Base-by-base conservation (phyloP, 345 rosid species). In the Cardamine chenopodiifolia region DNA sequence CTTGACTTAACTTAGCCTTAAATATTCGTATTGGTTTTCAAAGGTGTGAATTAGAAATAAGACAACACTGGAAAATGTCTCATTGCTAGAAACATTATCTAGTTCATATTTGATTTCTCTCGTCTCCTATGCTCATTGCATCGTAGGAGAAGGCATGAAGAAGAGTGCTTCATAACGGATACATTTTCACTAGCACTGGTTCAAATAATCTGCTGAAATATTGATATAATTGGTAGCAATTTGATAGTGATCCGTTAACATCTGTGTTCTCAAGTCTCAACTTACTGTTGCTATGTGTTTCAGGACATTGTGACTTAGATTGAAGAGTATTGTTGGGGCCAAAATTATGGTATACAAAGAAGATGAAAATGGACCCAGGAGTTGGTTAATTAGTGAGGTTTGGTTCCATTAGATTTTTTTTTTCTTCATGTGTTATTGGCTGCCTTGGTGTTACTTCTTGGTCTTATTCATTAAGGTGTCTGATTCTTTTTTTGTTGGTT, bases 361-460 rank as follows among this genome's bases (percentile, higher is more conserved):
- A 62, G 49, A 56, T 55, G 5, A 12, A 55, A 48, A 34, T 56
- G 65, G 72, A 47, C 78, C 72, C 57, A 73, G 9, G 28, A 55
- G 49, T 55, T 34, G 44, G 49, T 45, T 34, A 10, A 29, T 63
- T 19, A 47, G 25, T 39, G 78, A 65, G 40, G 59, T 65, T 73
- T 73, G 49, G 49, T 56, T 73, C 12, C 66, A 44, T 57, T 66
- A 34, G 11, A 31, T 49, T 34, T n/a, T 49, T 0, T 73, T 23
- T 35, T 1, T 4, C 49, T 19, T 39, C 73, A 59, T 59, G 68
- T 75, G 73, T 49, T 57, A 59, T 50, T 75, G 68, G 67, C 78
- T 75, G 62, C 68, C 45, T 59, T 75, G 61, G 15, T 66, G 67
- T 39, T 39, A 58, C 44, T 49, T 50, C 78, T 74, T 74, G 59